phyloP scores from a whole-genome alignment of 257 asterid genomes.

The Anisodus tanguticus region DNA sequence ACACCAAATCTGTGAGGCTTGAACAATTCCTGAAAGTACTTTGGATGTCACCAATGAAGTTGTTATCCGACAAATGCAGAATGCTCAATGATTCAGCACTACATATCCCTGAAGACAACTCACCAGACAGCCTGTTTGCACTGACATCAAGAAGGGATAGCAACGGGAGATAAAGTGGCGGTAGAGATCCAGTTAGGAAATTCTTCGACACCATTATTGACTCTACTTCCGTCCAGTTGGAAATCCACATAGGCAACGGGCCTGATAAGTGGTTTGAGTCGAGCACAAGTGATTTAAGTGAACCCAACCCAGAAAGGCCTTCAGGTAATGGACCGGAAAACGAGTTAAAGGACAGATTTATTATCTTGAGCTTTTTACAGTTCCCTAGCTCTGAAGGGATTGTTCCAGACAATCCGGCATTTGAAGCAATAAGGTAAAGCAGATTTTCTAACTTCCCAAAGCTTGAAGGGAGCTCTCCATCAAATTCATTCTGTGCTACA shows the following conservation, averaged over 20 bases:
- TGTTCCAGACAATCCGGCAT: slow-evolving; percentile 58
- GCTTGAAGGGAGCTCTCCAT: slow-evolving; percentile 60
- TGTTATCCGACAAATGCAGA: slow-evolving; percentile 58
- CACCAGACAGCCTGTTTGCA: slow-evolving; percentile 64
- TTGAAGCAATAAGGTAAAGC: slow-evolving; percentile 53
- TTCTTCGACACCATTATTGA: slow-evolving; percentile 59
- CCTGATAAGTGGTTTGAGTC: slow-evolving; percentile 68
- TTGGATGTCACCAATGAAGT: slow-evolving; percentile 58
- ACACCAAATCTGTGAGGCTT: slow-evolving; percentile 52
- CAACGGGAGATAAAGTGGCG: slow-evolving; percentile 59
- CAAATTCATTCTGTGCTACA: slow-evolving; percentile 58
- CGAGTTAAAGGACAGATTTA: slow-evolving; percentile 66
- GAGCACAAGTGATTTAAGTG: slow-evolving; percentile 54
- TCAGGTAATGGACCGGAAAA: slow-evolving; percentile 62
- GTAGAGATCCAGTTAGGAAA: slow-evolving; percentile 59
- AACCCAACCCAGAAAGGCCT: slow-evolving; percentile 55
- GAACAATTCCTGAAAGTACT: slow-evolving; percentile 54
- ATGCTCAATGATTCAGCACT: slow-evolving; percentile 49
- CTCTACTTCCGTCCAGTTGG: slow-evolving; percentile 61
- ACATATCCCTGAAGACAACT: slow-evolving; percentile 59
- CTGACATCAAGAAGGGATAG: slow-evolving; percentile 57
- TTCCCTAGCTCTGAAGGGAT: slow-evolving; percentile 67
- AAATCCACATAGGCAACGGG: slow-evolving; percentile 69
- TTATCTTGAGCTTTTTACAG: slow-evolving; percentile 53
- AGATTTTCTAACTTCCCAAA: slow-evolving; percentile 58